Conservation (phyloP, 768 basidiomycete genomes). For the Boletus pseudopeckii region DNA sequence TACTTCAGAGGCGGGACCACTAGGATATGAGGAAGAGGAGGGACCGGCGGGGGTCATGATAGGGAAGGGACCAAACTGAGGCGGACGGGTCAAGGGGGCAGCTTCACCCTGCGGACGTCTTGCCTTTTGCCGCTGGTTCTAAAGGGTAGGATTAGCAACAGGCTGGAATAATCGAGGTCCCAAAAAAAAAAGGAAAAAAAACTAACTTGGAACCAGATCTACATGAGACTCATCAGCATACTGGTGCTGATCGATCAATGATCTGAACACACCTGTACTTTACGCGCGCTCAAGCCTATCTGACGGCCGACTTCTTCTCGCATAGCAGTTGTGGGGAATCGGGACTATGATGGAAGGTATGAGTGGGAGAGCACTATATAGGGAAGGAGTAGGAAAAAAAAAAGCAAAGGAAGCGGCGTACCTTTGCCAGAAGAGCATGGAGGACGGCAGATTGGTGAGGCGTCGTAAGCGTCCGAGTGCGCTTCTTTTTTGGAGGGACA, state of each 20-base stretch:
- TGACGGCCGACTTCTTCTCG: slow-evolving; percentile 84
- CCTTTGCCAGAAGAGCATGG: slow-evolving; percentile 83
- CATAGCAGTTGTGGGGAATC: slow-evolving; percentile 84
- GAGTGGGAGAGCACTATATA: neutral
- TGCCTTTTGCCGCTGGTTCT: slow-evolving; percentile 90
- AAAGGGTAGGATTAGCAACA: slow-evolving; percentile 10
- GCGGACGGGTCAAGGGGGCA: slow-evolving; percentile 48
- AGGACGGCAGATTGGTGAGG: slow-evolving; percentile 88
- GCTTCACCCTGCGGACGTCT: slow-evolving; percentile 68
- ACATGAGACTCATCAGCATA: slow-evolving; percentile 10
- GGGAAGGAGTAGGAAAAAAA: neutral
- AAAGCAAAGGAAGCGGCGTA: slow-evolving; percentile 29
- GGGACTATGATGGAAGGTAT: slow-evolving; percentile 51
- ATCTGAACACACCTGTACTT: slow-evolving; percentile 71
- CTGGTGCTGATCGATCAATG: slow-evolving; percentile 1
- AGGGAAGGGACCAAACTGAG: slow-evolving; percentile 63
- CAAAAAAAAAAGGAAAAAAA: slow-evolving; percentile 1
- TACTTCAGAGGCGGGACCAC: slow-evolving; percentile 7
- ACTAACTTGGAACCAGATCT: slow-evolving; percentile 88
- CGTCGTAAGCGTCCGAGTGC: slow-evolving; percentile 83
- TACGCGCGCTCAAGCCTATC: slow-evolving; percentile 85
- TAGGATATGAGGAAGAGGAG: slow-evolving; percentile 15
- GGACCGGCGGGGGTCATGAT: slow-evolving; percentile 37
- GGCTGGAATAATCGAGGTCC: neutral
- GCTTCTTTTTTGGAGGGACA: slow-evolving; percentile 51